Evolutionary conservation across 2,329 filamentous ascomycete species (phyloP), one percentile per base, ranked within the genome.

Genomic region (Talaromyces sp.): DNA sequence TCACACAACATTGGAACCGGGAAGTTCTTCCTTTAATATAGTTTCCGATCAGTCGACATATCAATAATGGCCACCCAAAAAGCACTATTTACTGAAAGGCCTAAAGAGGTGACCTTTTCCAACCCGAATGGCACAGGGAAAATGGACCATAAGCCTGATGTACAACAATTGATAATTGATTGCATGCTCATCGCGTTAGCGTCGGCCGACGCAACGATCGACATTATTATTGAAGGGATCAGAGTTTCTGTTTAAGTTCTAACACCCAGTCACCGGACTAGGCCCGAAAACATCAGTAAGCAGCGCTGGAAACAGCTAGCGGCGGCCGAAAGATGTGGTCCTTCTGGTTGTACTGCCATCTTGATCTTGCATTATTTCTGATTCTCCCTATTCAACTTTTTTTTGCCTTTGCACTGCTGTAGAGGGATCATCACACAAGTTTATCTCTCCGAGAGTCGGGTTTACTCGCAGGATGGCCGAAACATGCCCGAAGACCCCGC

Each of bases 171-270:
- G 21, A 24, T 14, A 38, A n/a, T 46, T 24, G 21, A 24, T 14
- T 7, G 11, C 21, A 46, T 13, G 41, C 51, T 9, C 6, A 58
- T 61, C 19, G 31, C 32, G 59, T 52, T 55, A 21, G 55, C 56
- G 59, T 24, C 59, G 59, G 56, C 51, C 59, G 56, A 58, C 43
- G 26, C 19, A 14, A n/a, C n/a, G n/a, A n/a, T n/a, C n/a, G n/a
- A n/a, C n/a, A n/a, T n/a, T n/a, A n/a, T n/a, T n/a, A n/a, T n/a
- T n/a, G n/a, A n/a, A n/a, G n/a, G n/a, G n/a, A n/a, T n/a, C n/a
- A n/a, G n/a, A n/a, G n/a, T n/a, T 49, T 51, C 41, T 17, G 19
- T 27, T 10, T 31, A n/a, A n/a, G n/a, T n/a, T n/a, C 7, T 3
- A 24, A 24, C 19, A 10, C 24, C 35, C n/a, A n/a, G n/a, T n/a